Percentiles rank a stretch among this genome's conserved stretches.
phyloP scores from a whole-genome alignment of 305 asterid genomes.

The Solanum hybrid region DNA sequence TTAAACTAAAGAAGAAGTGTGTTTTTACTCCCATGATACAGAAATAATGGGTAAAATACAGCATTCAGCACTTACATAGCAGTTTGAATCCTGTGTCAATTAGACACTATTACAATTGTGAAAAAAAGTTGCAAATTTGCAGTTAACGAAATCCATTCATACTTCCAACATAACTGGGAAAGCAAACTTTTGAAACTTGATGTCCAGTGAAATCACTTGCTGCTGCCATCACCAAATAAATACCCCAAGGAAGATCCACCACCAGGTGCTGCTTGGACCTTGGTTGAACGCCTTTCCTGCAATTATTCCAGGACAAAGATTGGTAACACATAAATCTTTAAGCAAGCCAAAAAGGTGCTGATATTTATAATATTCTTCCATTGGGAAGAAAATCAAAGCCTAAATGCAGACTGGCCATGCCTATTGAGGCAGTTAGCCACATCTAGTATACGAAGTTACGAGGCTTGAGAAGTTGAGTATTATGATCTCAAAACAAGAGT shows the following conservation, averaged over 20 bases:
- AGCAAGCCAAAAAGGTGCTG: neutral
- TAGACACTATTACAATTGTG: neutral
- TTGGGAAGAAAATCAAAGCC: neutral
- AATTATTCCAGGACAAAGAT: neutral
- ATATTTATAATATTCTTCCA: neutral
- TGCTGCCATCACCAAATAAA: slow-evolving; percentile 49
- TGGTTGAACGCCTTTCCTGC: slow-evolving; percentile 69
- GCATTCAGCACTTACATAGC: neutral
- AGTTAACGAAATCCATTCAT: neutral
- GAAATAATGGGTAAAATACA: neutral
- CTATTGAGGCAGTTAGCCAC: neutral
- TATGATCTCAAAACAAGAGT: neutral
- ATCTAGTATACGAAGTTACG: neutral
- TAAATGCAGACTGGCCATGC: neutral
- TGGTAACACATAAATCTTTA: neutral
- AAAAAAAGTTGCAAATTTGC: neutral
- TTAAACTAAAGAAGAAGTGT: neutral
- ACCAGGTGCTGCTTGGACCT: slow-evolving; percentile 79
- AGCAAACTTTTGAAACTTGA: neutral
- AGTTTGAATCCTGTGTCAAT: neutral
- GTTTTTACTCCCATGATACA: neutral
- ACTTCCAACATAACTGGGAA: neutral
- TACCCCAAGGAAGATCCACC: slow-evolving; percentile 62
- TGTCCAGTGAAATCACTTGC: slow-evolving; percentile 10
- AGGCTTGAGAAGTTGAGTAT: neutral